Evolutionary conservation across 2,329 filamentous ascomycete species (phyloP), one percentile per base, ranked within the genome.

Genomic region (Hortaea sp.): DNA sequence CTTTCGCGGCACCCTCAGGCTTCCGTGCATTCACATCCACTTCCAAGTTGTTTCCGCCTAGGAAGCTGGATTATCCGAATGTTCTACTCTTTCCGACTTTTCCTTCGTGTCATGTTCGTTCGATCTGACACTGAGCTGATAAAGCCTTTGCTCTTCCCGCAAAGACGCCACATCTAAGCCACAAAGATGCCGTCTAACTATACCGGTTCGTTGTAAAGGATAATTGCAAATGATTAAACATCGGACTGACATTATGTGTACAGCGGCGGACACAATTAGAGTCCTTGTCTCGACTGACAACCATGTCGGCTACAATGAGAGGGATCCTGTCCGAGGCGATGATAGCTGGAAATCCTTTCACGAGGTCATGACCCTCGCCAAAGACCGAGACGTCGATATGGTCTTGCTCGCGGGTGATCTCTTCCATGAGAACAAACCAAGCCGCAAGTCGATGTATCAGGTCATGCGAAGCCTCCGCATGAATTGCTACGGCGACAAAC

Each of bases 381-480:
- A 84, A 60, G 80, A 82, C 31, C 76, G 84, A 62, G 92, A 98
- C 69, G 92, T 98, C 54, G 92, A 98, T 66, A 97, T 98, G 92
- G 85, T 98, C 0, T 75, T 98, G 2, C 80, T 98, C 4, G 90
- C 84, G 2, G 92, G 92, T 41, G 92, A 98, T 63, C 77, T 98
- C 1, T 98, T 98, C 63, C 94, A 98, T 64, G 90, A 98, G 57
- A 98, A 98, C 66, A 95, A 95, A 59, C 94, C 92, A 3, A 95
- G 88, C 5, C 80, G 92, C 49, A 95, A 95, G 62, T 83, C 89
- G 29, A 86, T 98, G 78, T 97, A 92, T 64, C 88, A 98, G 63
- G 92, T 98, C 51, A 97, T 97, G 88, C 82, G 88, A 30, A 92
- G 87, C 2, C 74, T 98, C 29, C 82, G 92, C 44, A 84, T 88